phyloP scores from a whole-genome alignment of 2,329 filamentous ascomycete genomes.

The Fusarium robinianum region DNA sequence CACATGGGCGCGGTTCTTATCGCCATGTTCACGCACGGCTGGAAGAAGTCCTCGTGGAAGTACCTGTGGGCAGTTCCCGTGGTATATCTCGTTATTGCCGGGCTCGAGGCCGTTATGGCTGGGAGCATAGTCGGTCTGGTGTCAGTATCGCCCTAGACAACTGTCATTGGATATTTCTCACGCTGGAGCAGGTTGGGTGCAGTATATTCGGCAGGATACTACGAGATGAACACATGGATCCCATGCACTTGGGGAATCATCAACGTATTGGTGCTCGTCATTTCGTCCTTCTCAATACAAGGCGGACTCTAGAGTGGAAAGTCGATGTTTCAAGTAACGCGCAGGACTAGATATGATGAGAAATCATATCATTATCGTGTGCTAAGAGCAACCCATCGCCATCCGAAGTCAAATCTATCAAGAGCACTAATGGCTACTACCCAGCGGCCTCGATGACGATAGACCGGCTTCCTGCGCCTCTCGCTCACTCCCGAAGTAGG shows the following conservation, averaged over 20 bases:
- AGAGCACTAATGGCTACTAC: no score
- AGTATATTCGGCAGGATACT: constrained; percentile 80
- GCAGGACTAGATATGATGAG: neutral
- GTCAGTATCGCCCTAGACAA: constrained; percentile 54
- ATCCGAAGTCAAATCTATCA: no score
- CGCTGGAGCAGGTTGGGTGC: constrained; percentile 66
- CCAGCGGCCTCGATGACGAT: no score
- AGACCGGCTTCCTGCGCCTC: no score
- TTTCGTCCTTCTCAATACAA: constrained; percentile 92
- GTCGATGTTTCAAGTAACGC: neutral
- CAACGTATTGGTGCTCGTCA: constrained; percentile 78
- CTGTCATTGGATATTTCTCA: constrained; percentile 16
- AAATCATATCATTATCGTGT: no score
- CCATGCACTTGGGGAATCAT: constrained; percentile 87
- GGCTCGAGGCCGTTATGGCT: constrained; percentile 75
- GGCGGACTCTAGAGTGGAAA: constrained; percentile 68
- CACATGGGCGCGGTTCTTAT: constrained; percentile 74
- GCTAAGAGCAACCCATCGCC: no score
- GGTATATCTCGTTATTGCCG: constrained; percentile 72
- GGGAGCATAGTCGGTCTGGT: constrained; percentile 81
- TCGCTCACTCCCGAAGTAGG: no score
- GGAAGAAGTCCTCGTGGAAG: constrained; percentile 59
- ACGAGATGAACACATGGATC: constrained; percentile 93
- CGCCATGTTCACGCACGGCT: constrained; percentile 72
- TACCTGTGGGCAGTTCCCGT: constrained; percentile 74